Base-by-base conservation (phyloP, 1,284 basidiomycete species). In the Ceratobasidium papillatum region DNA sequence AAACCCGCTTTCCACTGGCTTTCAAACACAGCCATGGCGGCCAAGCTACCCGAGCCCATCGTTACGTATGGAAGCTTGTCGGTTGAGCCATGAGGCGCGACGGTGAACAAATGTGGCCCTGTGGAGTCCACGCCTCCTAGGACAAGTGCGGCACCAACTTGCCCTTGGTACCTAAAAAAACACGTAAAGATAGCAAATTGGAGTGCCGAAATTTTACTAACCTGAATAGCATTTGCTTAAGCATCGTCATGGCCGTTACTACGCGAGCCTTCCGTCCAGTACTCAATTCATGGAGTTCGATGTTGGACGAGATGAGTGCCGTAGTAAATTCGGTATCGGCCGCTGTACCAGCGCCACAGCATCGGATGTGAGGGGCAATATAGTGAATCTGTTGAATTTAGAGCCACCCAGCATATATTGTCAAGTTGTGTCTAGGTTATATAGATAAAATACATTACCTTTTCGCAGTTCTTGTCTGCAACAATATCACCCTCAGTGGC, bases 391-490 rank as follows among this genome's bases (percentile, higher is more conserved):
- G 79, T 41, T 30, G 4, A 11, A 25, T 7, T 17, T 11, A 22
- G 25, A 47, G 11, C 30, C 32, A 36, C n/a, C 7, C 32, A 64
- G n/a, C 14, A 32, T 30, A 17, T 25, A 49, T 52, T 72, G 25
- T 52, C 43, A 58, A 62, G 72, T 27, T 74, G 32, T 34, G 30
- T 56, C 14, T 32, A 25, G 30, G 47, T 43, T 14, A 2, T 19
- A 19, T 61, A 34, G 38, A 51, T 63, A 47, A 63, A 54, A 62
- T 30, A 61, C 61, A 85, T 69, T 74, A 95, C 95, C 92, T 99
- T 99, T 86, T 99, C 97, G 83, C 97, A 99, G 84, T 99, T 99
- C 90, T 99, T 99, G 86, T 99, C 97, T 0, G 96, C 96, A 17
- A 99, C 95, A 79, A 99, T 99, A 27, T 91, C 89, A 0, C 97